Base-by-base conservation (phyloP, 768 basidiomycete genomes). In the Russula virescens region DNA sequence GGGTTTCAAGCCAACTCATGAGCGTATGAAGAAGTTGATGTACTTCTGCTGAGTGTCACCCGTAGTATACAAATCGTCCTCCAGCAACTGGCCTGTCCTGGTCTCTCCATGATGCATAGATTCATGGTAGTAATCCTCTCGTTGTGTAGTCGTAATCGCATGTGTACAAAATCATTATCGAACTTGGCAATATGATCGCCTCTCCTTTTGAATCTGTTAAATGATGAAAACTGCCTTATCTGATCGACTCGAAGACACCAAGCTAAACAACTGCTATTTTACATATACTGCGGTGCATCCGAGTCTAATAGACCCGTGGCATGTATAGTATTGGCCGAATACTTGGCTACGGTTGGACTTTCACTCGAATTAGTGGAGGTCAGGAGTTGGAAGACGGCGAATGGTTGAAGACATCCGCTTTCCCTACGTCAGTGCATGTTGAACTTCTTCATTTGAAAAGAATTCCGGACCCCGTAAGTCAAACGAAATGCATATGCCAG, bases 371-470 rank as follows among this genome's bases (percentile, higher is more conserved):
- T 38, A 83, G 81, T 25, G 86, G 85, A 16, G 84, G 83, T 28
- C 74, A 79, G 63, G 82, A 82, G 23, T 82, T 82, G 21, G 16
- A 49, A 71, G 25, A 77, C 79, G 59, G 75, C 46, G 88, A 91
- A 77, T 91, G 88, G 89, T 67, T 88, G 35, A 60, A 76, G 6
- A 80, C 79, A 28, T 81, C 83, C 26, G 73, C 79, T 60, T 85
- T 94, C 68, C 94, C 94, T 14, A 95, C 94, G 0, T 87, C 85
- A 0, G 87, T 94, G 14, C 94, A 97, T 66, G 89, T 89, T 55
- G 94, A 96, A 70, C 80, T 97, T 35, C 72, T 92, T 71, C 87
- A 83, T 70, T 69, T 79, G 43, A 79, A 83, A 66, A 88, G 73
- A 70, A 94, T 96, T 42, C 87, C 89, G 38, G 89, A 97, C 73